Percentiles rank a stretch among this genome's conserved stretches.
Conservation (phyloP, 352 stramenopile species). For the Peronosclerospora sorghi region DNA sequence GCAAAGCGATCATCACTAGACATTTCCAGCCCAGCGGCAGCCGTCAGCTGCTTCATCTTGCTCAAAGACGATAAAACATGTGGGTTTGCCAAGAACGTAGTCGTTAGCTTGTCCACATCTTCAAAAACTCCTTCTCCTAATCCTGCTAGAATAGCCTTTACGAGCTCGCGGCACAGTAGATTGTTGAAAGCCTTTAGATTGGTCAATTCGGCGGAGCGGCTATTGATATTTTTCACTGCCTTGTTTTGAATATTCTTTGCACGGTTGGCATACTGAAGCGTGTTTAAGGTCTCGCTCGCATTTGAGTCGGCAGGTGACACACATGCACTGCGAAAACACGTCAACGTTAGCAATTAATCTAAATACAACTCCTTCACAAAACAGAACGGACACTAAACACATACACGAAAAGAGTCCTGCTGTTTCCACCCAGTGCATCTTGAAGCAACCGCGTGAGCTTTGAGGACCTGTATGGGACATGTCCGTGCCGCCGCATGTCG, state of each 20-base stretch:
- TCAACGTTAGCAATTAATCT: neutral
- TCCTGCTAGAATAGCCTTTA: constrained; percentile 41
- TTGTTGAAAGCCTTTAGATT: constrained; percentile 59
- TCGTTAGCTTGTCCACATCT: constrained; percentile 22
- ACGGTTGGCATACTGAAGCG: constrained; percentile 78
- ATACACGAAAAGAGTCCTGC: constrained; percentile 82
- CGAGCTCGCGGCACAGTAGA: constrained; percentile 52
- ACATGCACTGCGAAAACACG: constrained; percentile 43
- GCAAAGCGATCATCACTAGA: constrained; percentile 13
- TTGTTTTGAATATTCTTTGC: constrained; percentile 87
- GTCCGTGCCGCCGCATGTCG: too few relatives aligned
- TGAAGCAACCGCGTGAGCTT: too few relatives aligned
- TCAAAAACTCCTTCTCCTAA: constrained; percentile 9
- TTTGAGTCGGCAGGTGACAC: constrained; percentile 69
- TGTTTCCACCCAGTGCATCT: constrained; percentile 83
- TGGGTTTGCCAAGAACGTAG: constrained; percentile 33
- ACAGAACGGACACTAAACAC: neutral
- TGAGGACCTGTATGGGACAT: too few relatives aligned
- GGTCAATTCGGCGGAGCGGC: constrained; percentile 55
- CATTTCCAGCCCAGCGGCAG: constrained; percentile 11
- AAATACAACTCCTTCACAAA: neutral
- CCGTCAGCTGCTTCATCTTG: constrained; percentile 38
- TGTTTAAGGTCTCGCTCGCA: constrained; percentile 67
- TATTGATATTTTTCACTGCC: constrained; percentile 82
- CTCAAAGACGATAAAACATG: constrained; percentile 45